phyloP scores from a whole-genome alignment of 2,329 filamentous ascomycete species.

The Herpotrichia juniperi region DNA sequence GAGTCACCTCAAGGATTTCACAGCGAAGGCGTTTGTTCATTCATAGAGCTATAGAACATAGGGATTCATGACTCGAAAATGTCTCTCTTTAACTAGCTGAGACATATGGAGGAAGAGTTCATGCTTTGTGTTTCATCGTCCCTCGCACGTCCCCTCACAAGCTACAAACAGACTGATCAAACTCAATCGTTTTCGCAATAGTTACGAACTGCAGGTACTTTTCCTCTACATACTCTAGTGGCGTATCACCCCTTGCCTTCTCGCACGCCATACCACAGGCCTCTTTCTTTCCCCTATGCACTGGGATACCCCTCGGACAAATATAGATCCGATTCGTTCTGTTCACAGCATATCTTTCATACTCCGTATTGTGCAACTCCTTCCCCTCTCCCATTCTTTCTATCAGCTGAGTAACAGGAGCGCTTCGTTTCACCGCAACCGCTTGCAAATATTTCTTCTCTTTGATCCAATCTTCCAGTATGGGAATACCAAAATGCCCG shows the following conservation, averaged over 20 bases:
- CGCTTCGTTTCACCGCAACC: constrained; percentile 13
- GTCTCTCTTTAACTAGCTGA: too few species aligned
- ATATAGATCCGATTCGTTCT: constrained; percentile 13
- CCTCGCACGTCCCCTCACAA: too few species aligned
- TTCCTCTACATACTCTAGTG: constrained; percentile 15
- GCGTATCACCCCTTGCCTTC: background rate
- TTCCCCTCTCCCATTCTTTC: background rate
- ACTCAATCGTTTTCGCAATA: constrained; percentile 8
- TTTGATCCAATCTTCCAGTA: constrained; percentile 35
- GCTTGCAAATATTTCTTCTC: constrained; percentile 21
- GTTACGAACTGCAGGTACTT: constrained; percentile 10
- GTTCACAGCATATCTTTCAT: constrained; percentile 1
- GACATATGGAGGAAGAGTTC: too few species aligned
- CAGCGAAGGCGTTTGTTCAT: too few species aligned
- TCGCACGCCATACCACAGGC: constrained; percentile 13
- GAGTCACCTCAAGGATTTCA: too few species aligned
- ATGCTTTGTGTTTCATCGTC: too few species aligned
- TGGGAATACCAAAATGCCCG: constrained; percentile 33
- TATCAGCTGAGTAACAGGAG: background rate
- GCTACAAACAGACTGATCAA: background rate
- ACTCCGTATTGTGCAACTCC: background rate
- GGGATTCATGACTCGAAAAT: too few species aligned
- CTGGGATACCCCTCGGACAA: constrained; percentile 19
- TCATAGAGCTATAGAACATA: too few species aligned
- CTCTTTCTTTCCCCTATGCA: constrained; percentile 13